These are phyloP conservation scores for Aspergillus kassunensis DNA, from an alignment of 495 filamentous ascomycete genomes.

Conservation along the genomic window DNA sequence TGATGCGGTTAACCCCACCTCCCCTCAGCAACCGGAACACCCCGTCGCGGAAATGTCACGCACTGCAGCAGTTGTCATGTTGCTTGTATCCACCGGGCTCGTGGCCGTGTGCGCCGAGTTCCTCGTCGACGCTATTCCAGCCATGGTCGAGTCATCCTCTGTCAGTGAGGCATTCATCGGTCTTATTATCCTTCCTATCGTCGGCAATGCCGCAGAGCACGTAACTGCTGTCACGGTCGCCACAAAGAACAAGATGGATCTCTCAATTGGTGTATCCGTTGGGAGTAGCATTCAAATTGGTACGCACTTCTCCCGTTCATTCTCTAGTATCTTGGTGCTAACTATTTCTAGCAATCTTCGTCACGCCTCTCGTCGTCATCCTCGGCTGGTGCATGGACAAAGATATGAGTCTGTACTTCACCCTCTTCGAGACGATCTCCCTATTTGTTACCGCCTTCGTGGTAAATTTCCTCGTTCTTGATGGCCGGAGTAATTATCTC, in stretches of 20 bases:
- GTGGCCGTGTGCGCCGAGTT: conserved; percentile 88
- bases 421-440: conserved; percentile 83
- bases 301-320: conserved; percentile 15
- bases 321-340: conserved; percentile 6
- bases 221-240: conserved; percentile 86
- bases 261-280: conserved; percentile 85
- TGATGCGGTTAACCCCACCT: conserved; percentile 13
- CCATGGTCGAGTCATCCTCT: conserved; percentile 58
- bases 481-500: conserved; percentile 84
- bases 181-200: conserved; percentile 83
- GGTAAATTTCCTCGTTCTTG: conserved; percentile 85
- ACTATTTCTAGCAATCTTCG: conserved; percentile 66
- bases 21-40: conserved; percentile 38
- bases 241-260: conserved; percentile 94
- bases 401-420: conserved; percentile 87
- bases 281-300: conserved; percentile 77
- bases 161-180: conserved; percentile 81
- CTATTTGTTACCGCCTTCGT: conserved; percentile 83
- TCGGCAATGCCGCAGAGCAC: conserved; percentile 91
- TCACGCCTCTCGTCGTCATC: conserved; percentile 83
- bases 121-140: conserved; percentile 74
- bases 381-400: conserved; percentile 83
- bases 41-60: conserved; percentile 68
- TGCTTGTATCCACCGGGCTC: conserved; percentile 71
- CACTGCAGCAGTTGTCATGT: conserved; percentile 66